Percentiles rank a stretch among this genome's conserved stretches.
phyloP scores from a whole-genome alignment of 2,329 filamentous ascomycete species.

The Rhynchosporium secalis region DNA sequence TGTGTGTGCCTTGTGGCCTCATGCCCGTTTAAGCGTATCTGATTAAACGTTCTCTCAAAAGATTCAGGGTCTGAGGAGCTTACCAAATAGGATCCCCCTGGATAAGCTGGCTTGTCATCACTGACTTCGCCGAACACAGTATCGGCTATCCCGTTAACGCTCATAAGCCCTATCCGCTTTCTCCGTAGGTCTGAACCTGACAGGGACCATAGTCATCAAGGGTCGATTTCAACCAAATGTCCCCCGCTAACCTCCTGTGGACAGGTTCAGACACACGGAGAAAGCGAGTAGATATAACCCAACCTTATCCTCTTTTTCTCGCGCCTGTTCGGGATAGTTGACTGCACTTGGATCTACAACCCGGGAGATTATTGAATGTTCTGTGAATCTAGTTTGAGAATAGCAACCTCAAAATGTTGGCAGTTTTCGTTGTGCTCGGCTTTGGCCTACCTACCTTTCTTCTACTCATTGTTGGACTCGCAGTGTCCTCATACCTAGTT shows the following conservation, averaged over 20 bases:
- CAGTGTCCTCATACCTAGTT: conserved; percentile 4
- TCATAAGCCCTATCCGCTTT: background rate
- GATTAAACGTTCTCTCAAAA: too few relatives aligned
- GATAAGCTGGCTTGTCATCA: conserved; percentile 9
- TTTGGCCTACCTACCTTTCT: background rate
- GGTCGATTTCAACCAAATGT: too few relatives aligned
- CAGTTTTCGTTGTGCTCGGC: background rate
- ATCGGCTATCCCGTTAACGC: background rate
- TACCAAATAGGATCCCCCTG: background rate
- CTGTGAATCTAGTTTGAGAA: background rate
- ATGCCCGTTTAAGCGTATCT: too few relatives aligned
- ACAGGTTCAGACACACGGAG: too few relatives aligned
- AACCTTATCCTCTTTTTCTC: background rate
- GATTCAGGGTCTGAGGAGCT: too few relatives aligned
- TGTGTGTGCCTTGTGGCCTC: too few relatives aligned
- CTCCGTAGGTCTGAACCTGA: too few relatives aligned
- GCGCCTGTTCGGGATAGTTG: background rate
- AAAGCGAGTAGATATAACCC: background rate
- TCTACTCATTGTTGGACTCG: background rate
- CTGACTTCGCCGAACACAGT: background rate
- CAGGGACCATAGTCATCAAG: too few relatives aligned
- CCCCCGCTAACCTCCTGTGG: too few relatives aligned
- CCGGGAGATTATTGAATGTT: background rate
- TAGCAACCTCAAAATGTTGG: background rate
- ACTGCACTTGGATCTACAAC: background rate